Evolutionary conservation across 2,329 filamentous ascomycete genomes (phyloP), one percentile per base, ranked within the genome.

Genomic region (Fusarium continuum): DNA sequence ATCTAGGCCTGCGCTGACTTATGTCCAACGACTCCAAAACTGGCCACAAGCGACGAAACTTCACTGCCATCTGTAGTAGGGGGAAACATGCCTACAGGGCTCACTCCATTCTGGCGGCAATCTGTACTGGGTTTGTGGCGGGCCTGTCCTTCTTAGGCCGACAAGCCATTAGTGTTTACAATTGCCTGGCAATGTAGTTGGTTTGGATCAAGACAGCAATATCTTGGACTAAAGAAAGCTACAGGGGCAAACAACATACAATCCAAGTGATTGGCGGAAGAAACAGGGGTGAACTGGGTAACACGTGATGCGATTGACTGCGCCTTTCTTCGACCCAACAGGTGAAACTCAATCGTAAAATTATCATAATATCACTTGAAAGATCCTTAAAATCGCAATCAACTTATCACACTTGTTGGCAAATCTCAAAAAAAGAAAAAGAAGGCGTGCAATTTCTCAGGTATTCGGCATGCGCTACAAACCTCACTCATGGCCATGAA

Each of bases 401-500:
- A 4, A 26, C 4, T 11, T 8, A 16, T 3, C 14, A 5, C n/a
- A n/a, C n/a, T n/a, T n/a, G n/a, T n/a, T n/a, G n/a, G n/a, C n/a
- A n/a, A n/a, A n/a, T n/a, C n/a, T n/a, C n/a, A n/a, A n/a, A n/a
- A n/a, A n/a, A n/a, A n/a, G n/a, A n/a, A n/a, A n/a, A n/a, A n/a
- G n/a, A 3, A 10, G 6, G 5, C n/a, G 13, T 3, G 4, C 0
- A 16, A 25, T 3, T 6, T n/a, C 11, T 22, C 4, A 2, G 9
- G 8, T 17, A n/a, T 16, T 26, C 6, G 22, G 22, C 22, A 26
- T 26, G 38, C n/a, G 5, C n/a, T n/a, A n/a, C n/a, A n/a, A 8
- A 32, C 26, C 4, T 41, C 50, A 26, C 5, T 16, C 23, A 31
- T 19, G n/a, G 22, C 11, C 8, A 50, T 34, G 28, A 16, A 40